Evolutionary conservation across 2,329 filamentous ascomycete species (phyloP), one percentile per base, ranked within the genome.

Genomic region (Teratosphaeria pseudoeucalypti): DNA sequence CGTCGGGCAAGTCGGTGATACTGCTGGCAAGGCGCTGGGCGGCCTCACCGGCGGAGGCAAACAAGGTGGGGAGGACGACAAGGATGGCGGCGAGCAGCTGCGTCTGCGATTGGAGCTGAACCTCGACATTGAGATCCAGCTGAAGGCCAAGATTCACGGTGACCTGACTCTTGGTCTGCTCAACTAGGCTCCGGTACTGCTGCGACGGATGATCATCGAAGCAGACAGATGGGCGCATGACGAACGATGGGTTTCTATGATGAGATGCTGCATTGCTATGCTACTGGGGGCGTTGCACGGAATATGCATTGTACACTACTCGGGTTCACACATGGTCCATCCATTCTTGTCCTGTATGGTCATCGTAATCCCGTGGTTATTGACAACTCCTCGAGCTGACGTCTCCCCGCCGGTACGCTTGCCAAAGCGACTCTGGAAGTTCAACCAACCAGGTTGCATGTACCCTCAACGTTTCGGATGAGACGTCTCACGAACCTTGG

Each of bases 81-180:
- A 73, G 5, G 73, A 70, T 34, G 75, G 76, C 64, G 78, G 75
- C 61, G 78, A 79, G 69, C 77, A 82, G 66, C 74, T 85, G 64
- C 79, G 81, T 65, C 66, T 85, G 71, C 75, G 81, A 65, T 67
- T 85, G 63, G 82, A 85, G 65, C 72, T 85, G 64, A 85, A 85
- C 66, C 73, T 85, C 61, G 82, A 85, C 69, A 82, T 85, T 68
- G 82, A 85, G 68, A 78, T 85, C 58, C 81, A 85, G 67, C 72
- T 85, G 54, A 85, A 85, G 75, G 82, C 82, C n/a, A 84, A 82
- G 72, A 85, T 85, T 65, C 82, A 84, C 63, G 82, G 82, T 73
- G 82, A 85, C 66, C 73, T 85, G 61, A 85, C 83, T n/a, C 69
- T 85, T 58, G 82, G 78, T 69, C 66, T 81, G 66, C 74, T 81